Conservation (phyloP, 2,329 filamentous ascomycete species). For the Colletotrichum tabaci region DNA sequence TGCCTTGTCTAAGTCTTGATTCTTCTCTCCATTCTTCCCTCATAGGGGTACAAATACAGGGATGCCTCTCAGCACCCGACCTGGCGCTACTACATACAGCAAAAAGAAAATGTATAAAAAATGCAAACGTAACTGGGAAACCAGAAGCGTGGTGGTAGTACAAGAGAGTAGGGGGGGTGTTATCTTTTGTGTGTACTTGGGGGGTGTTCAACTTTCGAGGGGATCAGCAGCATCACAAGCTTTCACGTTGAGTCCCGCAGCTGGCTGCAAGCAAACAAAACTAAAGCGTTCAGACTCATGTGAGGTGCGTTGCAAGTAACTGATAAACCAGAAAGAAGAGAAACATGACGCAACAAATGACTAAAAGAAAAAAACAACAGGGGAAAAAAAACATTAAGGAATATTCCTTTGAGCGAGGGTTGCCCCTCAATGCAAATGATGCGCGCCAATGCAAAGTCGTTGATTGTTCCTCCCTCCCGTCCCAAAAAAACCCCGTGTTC, state of each 20-base stretch:
- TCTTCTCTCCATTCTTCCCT: background rate
- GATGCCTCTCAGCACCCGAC: background rate
- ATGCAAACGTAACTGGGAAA: background rate
- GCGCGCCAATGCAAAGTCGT: conserved; percentile 37
- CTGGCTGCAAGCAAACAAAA: conserved; percentile 2
- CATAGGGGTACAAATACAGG: background rate
- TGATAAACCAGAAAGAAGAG: background rate
- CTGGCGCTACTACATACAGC: background rate
- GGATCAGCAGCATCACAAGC: conserved; percentile 11
- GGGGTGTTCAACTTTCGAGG: background rate
- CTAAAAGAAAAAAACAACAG: background rate
- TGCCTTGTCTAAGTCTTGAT: background rate
- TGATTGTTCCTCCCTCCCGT: conserved; percentile 8
- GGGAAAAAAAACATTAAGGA: conserved; percentile 19
- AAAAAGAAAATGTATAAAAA: background rate
- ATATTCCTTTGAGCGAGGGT: conserved; percentile 24
- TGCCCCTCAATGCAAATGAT: conserved; percentile 22
- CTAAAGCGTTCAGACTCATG: conserved; percentile 31
- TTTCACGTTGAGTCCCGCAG: conserved; percentile 16
- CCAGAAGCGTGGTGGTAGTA: background rate
- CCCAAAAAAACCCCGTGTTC: conserved; percentile 1
- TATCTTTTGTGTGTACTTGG: background rate
- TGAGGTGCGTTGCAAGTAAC: conserved; percentile 6
- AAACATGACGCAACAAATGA: no score
- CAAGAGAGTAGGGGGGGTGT: background rate